Evolutionary conservation across 1,139 yeast genomes (phyloP).

Genomic region (Blastobotrys arbuscula): DNA sequence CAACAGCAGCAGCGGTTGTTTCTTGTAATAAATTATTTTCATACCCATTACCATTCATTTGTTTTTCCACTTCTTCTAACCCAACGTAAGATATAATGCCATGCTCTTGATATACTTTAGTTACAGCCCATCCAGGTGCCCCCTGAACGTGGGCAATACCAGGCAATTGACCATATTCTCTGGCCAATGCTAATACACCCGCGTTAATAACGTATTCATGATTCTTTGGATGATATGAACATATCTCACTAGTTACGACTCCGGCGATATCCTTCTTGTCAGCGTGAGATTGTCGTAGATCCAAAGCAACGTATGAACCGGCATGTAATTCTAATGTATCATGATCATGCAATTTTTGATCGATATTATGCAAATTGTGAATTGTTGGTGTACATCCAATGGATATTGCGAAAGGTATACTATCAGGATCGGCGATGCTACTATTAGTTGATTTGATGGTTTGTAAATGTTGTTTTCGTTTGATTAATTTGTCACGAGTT

Average conservation of each 20-base stretch:
- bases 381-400: constrained; percentile 79
- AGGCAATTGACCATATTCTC: constrained; percentile 49
- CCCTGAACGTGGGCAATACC: constrained; percentile 45
- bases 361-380: constrained; percentile 17
- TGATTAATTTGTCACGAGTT: constrained; percentile 17
- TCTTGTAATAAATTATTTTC: not conserved
- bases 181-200: constrained; percentile 62
- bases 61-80: constrained; percentile 42
- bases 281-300: constrained; percentile 68
- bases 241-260: constrained; percentile 53
- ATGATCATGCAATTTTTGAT: constrained; percentile 16
- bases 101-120: constrained; percentile 49
- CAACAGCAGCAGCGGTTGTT: not conserved
- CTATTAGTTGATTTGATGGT: constrained; percentile 11
- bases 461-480: constrained; percentile 25
- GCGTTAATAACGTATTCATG: constrained; percentile 63
- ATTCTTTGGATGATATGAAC: constrained; percentile 52
- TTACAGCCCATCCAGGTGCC: constrained; percentile 45
- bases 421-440: constrained; percentile 11
- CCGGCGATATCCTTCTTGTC: constrained; percentile 45
- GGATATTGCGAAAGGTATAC: constrained; percentile 29
- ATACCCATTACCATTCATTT: not conserved
- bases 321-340: constrained; percentile 66
- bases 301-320: constrained; percentile 67
- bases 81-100: constrained; percentile 40